phyloP scores from a whole-genome alignment of 192 early-diverging fungal species.

The Backusella westeae region DNA sequence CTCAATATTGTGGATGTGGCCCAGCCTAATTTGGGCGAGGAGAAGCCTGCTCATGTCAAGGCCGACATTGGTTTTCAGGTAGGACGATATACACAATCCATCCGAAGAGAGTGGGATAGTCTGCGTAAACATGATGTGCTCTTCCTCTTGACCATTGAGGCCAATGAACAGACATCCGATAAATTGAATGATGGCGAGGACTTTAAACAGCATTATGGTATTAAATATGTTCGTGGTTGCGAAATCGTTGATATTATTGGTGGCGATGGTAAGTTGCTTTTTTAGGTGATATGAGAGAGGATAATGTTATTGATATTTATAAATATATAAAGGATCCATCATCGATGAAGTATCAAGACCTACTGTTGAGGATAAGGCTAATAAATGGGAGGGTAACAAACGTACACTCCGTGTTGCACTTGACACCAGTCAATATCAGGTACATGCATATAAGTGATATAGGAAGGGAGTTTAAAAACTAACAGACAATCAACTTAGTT shows the following conservation, averaged over 20 bases:
- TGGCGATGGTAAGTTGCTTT: slow-evolving; percentile 55
- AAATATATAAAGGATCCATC: slow-evolving; percentile 35
- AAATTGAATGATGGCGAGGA: slow-evolving; percentile 44
- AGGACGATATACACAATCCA: slow-evolving; percentile 61
- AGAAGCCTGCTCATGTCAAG: slow-evolving; percentile 67
- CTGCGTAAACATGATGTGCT: slow-evolving; percentile 86
- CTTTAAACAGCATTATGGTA: slow-evolving; percentile 66
- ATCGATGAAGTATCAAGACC: slow-evolving; percentile 46
- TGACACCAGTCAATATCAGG: slow-evolving; percentile 86
- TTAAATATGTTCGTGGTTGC: slow-evolving; percentile 84
- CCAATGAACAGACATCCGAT: slow-evolving; percentile 41
- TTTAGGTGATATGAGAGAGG: slow-evolving; percentile 23
- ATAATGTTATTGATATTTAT: slow-evolving; percentile 25
- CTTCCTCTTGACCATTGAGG: slow-evolving; percentile 75
- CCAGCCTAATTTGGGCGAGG: slow-evolving; percentile 67
- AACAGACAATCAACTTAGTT: slow-evolving; percentile 11
- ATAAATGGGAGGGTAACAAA: slow-evolving; percentile 37
- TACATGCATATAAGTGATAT: neutral
- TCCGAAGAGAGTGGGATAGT: slow-evolving; percentile 87
- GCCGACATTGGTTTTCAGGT: slow-evolving; percentile 72
- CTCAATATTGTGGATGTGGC: slow-evolving; percentile 74
- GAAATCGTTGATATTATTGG: slow-evolving; percentile 80
- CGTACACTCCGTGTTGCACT: slow-evolving; percentile 76
- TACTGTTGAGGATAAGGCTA: slow-evolving; percentile 30
- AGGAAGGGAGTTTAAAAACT: neutral